Base-by-base conservation (phyloP, 2,329 filamentous ascomycete species). In the Epichloe aotearoae region DNA sequence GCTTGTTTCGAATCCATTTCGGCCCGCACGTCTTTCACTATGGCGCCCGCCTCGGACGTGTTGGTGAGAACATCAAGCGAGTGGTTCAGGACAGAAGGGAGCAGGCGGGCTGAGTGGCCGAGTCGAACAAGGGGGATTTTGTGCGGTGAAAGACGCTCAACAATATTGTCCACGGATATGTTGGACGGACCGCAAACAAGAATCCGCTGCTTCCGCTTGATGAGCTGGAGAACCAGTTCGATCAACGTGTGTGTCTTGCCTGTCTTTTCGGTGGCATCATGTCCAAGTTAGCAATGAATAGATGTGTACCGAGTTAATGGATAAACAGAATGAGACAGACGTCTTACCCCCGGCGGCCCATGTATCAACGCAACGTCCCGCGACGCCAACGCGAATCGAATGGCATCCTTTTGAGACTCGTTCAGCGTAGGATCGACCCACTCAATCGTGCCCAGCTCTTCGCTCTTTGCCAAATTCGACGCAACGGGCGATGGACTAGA, bases 131-230 rank as follows among this genome's bases (percentile, higher is more conserved):
- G 88, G 0, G 84, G 84, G 1, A 96, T 75, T 61, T 88, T 89
- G 65, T 90, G 86, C 0, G 86, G 82, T 2, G 89, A 81, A 2
- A 97, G 77, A 7, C 93, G 82, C 68, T 98, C 93, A 8, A 96
- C 90, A 52, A 98, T 95, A 62, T 98, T 98, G 75, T 98, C 93
- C 1, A 98, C 93, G 0, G 88, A 93, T 58, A 98, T 90, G 64
- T 98, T 98, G 33, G 88, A 95, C 0, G 93, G 93, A 0, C 91
- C 93, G 61, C 93, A 97, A n/a, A 97, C 91, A 2, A 97, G 75
- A 11, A 97, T 74, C 1, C 89, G 80, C 50, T 83, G 76, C 36
- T 82, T 77, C 23, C 80, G 79, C 62, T 83, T 83, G 50, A 94
- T 73, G 58, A 97, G 72, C 62, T 98, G 93, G n/a, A 94, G 74